These are phyloP conservation scores for Pythium oligandrum DNA, from an alignment of 352 stramenopile species.

Conservation along the genomic window DNA sequence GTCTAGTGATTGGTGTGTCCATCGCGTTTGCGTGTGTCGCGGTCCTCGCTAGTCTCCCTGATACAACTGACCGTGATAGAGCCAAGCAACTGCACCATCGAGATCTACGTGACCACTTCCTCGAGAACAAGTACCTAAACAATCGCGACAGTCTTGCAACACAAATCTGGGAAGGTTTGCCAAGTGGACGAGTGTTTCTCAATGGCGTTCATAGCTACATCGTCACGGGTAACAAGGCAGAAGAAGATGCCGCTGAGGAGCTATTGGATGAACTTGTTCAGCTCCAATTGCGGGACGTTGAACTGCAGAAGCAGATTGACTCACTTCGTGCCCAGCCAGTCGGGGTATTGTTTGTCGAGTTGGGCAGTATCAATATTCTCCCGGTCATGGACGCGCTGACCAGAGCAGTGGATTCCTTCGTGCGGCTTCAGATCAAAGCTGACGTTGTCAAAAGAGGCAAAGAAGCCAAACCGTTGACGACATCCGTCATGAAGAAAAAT, in stretches of 20 bases:
- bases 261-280: slow-evolving; percentile 51
- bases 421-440: slow-evolving; percentile 32
- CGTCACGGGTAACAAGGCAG: slow-evolving; percentile 58
- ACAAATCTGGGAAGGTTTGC: slow-evolving; percentile 22
- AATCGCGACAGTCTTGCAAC: slow-evolving; percentile 33
- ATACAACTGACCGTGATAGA: slow-evolving; percentile 31
- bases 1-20: slow-evolving; percentile 33
- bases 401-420: slow-evolving; percentile 48
- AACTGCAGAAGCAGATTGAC: slow-evolving; percentile 38
- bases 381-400: slow-evolving; percentile 50
- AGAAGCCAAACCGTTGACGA: slow-evolving; percentile 23
- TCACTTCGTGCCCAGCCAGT: slow-evolving; percentile 27
- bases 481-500: slow-evolving; percentile 55
- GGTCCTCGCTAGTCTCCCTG: slow-evolving; percentile 22
- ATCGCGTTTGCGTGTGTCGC: slow-evolving; percentile 29
- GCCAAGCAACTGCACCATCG: slow-evolving; percentile 22
- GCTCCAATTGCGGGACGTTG: slow-evolving; percentile 26
- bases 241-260: slow-evolving; percentile 69
- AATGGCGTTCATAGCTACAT: slow-evolving; percentile 68
- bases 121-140: slow-evolving; percentile 62
- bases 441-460: neutral
- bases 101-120: slow-evolving; percentile 22
- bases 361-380: slow-evolving; percentile 63
- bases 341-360: slow-evolving; percentile 43
- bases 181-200: slow-evolving; percentile 55